phyloP scores from a whole-genome alignment of 1,284 basidiomycete species.

The Anthracocystis walkeri region DNA sequence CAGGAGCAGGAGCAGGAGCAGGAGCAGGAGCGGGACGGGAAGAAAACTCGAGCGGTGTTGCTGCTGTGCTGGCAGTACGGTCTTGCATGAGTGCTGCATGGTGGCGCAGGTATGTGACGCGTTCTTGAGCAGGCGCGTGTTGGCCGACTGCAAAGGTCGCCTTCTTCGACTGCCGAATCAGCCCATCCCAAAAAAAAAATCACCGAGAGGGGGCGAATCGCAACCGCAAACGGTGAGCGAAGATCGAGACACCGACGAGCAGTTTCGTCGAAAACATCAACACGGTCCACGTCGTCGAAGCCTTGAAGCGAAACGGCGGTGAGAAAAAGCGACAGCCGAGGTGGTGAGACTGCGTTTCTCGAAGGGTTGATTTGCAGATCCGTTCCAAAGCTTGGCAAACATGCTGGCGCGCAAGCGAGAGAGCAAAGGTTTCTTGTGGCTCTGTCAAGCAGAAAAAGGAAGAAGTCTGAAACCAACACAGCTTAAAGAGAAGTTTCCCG shows the following conservation, averaged over 20 bases:
- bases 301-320: conserved; percentile 6
- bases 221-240: not conserved
- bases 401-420: not conserved
- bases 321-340: not conserved
- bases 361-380: conserved; percentile 8
- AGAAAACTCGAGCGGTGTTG: too few species aligned
- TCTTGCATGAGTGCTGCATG: too few species aligned
- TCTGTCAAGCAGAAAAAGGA: not conserved
- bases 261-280: not conserved
- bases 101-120: too few species aligned
- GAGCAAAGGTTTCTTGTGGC: not conserved
- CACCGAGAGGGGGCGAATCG: not conserved
- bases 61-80: too few species aligned
- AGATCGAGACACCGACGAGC: not conserved
- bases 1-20: too few species aligned
- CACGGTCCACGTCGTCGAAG: not conserved
- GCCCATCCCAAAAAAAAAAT: too few species aligned
- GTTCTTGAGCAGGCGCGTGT: too few species aligned
- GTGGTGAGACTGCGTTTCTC: not conserved
- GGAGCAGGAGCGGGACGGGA: too few species aligned
- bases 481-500: conserved; percentile 6
- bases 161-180: too few species aligned
- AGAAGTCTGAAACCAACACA: conserved; percentile 15
- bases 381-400: conserved; percentile 4
- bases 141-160: too few species aligned